Evolutionary conservation across 768 basidiomycete genomes (phyloP).

Genomic region (Phanerochaete sordida): DNA sequence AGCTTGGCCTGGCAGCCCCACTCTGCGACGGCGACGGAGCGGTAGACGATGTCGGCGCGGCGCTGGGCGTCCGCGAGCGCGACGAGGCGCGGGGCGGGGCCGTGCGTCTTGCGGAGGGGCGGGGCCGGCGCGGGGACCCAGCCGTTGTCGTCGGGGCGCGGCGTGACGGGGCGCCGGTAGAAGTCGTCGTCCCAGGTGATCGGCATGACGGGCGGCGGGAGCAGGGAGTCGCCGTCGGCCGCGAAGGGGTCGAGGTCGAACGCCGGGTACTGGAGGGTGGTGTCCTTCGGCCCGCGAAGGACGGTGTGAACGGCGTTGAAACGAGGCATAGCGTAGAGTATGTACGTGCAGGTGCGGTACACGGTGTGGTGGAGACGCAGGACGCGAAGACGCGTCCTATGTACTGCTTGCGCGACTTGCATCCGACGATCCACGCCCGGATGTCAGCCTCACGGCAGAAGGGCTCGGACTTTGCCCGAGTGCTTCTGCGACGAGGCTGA

Average conservation of each 20-base stretch:
- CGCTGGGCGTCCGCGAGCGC: constrained; percentile 1
- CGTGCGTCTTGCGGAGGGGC: not conserved
- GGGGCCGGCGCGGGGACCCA: not conserved
- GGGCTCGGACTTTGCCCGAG: not conserved
- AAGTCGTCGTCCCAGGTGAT: not conserved
- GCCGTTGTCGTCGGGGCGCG: not conserved
- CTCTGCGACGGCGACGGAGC: not conserved
- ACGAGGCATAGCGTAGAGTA: not conserved
- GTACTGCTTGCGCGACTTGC: not conserved
- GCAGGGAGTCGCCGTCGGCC: not conserved
- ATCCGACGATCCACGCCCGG: not conserved
- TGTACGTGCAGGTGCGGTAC: not conserved
- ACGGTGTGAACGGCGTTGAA: not conserved
- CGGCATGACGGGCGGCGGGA: too few species aligned
- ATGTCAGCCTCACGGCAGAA: not conserved
- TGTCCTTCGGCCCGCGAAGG: constrained; percentile 1
- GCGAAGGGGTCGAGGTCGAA: not conserved
- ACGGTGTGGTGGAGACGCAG: not conserved
- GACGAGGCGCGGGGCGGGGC: not conserved
- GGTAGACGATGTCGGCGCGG: constrained; percentile 1
- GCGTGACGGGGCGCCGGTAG: not conserved
- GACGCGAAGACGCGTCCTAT: not conserved
- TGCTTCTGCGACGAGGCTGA: not conserved
- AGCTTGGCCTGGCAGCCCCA: not conserved
- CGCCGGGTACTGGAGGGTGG: not conserved